Percentiles rank a stretch among this genome's conserved stretches.
These are phyloP conservation scores for Malassezia vespertilionis DNA, from an alignment of 1,284 basidiomycete species.

Conservation along the genomic window DNA sequence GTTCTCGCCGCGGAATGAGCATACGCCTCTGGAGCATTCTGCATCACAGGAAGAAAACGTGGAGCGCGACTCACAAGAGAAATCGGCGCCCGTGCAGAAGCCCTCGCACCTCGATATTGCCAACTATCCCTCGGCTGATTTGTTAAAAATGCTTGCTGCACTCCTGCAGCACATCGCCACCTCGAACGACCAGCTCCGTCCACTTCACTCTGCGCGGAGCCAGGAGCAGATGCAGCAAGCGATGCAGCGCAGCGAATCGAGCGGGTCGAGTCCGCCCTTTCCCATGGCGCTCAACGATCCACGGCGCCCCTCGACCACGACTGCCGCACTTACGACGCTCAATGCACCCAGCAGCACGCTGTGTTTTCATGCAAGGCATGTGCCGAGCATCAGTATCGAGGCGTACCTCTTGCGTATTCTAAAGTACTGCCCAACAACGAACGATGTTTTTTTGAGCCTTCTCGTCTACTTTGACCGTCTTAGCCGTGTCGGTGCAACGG, in stretches of 20 bases:
- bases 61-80: too few relatives aligned
- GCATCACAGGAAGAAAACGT: too few relatives aligned
- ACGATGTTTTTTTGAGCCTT: conserved; percentile 87
- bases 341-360: conserved; percentile 69
- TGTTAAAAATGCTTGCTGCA: conserved; percentile 76
- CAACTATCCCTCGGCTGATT: conserved; percentile 54
- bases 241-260: background rate
- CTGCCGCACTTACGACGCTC: conserved; percentile 67
- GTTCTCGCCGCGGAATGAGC: too few relatives aligned
- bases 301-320: conserved; percentile 50
- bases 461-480: conserved; percentile 91
- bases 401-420: conserved; percentile 86
- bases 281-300: conserved; percentile 20
- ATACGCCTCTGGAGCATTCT: too few relatives aligned
- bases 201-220: conserved; percentile 15
- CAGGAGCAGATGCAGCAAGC: conserved; percentile 13
- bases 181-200: conserved; percentile 62
- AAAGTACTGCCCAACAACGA: conserved; percentile 96
- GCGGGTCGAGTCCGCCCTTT: background rate
- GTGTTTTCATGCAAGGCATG: conserved; percentile 87
- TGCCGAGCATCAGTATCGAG: conserved; percentile 88
- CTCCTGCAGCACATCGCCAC: conserved; percentile 82
- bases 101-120: conserved; percentile 53
- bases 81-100: too few relatives aligned
- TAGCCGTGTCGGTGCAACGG: conserved; percentile 46